Conservation (phyloP, 352 stramenopile species). For the Phytophthora quininea region DNA sequence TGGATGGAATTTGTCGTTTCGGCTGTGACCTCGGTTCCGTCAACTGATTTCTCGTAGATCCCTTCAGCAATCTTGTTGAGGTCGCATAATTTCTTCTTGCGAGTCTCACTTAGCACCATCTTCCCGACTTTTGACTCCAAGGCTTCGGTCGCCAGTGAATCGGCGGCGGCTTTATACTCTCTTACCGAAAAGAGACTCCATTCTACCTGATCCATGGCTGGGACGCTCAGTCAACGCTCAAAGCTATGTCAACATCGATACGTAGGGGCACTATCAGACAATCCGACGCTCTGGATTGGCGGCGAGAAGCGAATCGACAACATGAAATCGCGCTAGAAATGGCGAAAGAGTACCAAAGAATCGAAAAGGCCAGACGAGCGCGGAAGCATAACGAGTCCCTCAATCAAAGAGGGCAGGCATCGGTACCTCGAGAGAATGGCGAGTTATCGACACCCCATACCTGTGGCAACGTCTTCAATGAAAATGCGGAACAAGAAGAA, state of each 20-base stretch:
- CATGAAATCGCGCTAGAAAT: neutral
- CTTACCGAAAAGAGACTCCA: neutral
- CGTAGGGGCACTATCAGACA: neutral
- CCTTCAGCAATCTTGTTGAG: neutral
- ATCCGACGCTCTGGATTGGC: neutral
- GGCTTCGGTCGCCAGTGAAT: neutral
- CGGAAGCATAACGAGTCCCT: neutral
- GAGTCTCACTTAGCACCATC: neutral
- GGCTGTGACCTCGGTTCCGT: neutral
- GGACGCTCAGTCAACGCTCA: neutral
- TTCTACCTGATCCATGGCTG: neutral
- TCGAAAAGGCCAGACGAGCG: neutral
- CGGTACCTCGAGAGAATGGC: neutral
- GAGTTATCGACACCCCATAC: neutral
- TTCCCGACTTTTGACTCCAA: neutral
- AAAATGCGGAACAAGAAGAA: neutral
- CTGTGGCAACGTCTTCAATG: neutral
- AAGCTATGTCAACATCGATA: neutral
- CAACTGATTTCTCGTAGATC: neutral
- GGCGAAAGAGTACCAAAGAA: neutral
- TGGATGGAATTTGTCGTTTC: neutral
- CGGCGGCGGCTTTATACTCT: neutral
- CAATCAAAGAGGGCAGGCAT: neutral
- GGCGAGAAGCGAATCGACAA: neutral
- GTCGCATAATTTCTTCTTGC: neutral